Base-by-base conservation (phyloP, 192 early-diverging fungal species). In the Umbelopsis vinacea region DNA sequence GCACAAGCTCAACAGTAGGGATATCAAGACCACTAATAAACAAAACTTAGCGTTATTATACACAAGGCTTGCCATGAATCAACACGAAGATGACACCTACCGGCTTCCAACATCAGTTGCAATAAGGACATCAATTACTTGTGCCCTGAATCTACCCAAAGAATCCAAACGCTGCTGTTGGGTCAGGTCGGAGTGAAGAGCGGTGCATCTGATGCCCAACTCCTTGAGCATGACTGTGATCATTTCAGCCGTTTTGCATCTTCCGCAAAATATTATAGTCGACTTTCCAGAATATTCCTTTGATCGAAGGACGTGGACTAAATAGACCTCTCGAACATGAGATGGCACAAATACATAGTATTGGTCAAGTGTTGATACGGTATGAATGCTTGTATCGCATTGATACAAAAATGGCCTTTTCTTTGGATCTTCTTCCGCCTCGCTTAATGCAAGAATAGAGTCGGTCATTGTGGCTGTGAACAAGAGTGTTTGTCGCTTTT, bases 401-500 rank as follows among this genome's bases (percentile, higher is more conserved):
- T 84, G 80, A 68, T 89, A 84, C 14, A 89, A 76, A 70, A 87
- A 89, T 19, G 87, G 88, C 63, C 57, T 67, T 67, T 76, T 82
- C 10, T 55, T 47, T 46, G 79, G 81, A 54, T 80, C 81, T 35
- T 76, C 68, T 48, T 77, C 46, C 0, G 81, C 69, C 35, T 90
- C 80, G 22, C 77, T 79, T 4, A 97, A 79, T 17, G 85, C 87
- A 68, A 97, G 78, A 46, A 99, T 97, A 43, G 88, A 91, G 12
- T 90, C 85, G 4, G 97, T 96, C 92, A 98, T 95, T 14, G 98
- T 99, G 23, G 98, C 98, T 11, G 96, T 95, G 77, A 98, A 99
- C 67, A 99, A 74, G 23, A 99, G 80, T 0, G 97, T 98, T 73
- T 99, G 96, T 0, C 98, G 87, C 57, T 92, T 87, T 54, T 87